These are phyloP conservation scores for Penicillium nordicum DNA, from an alignment of 2,329 filamentous ascomycete species.

Conservation along the genomic window DNA sequence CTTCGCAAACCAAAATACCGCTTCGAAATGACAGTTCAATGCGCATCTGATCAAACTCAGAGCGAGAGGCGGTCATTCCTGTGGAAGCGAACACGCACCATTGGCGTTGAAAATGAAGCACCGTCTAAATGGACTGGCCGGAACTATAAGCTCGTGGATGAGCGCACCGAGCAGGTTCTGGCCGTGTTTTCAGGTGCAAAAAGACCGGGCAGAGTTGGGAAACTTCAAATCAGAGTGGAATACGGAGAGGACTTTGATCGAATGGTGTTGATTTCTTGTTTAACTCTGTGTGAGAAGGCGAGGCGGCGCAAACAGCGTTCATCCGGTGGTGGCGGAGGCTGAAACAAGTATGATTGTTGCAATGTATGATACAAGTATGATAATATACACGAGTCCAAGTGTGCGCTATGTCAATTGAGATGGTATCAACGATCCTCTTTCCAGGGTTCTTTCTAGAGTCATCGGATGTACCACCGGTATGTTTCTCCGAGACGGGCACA, in stretches of 20 bases:
- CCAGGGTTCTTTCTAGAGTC: too few species aligned
- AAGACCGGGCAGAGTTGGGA: conserved; percentile 12
- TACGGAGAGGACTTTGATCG: conserved; percentile 17
- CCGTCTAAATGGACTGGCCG: conserved; percentile 14
- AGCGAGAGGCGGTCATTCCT: conserved; percentile 18
- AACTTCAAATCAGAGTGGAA: conserved; percentile 15
- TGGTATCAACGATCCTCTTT: neutral
- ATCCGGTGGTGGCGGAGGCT: conserved; percentile 13
- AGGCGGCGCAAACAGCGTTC: conserved; percentile 8
- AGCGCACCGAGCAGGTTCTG: conserved; percentile 11
- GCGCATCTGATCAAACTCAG: neutral
- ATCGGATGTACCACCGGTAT: neutral
- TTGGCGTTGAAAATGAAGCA: conserved; percentile 20
- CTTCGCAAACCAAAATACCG: conserved; percentile 22
- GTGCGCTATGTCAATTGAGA: neutral
- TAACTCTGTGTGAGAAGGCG: conserved; percentile 16
- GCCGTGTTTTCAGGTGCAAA: conserved; percentile 17
- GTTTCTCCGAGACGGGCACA: neutral
- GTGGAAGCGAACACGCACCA: conserved; percentile 29
- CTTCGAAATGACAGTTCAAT: conserved; percentile 20
- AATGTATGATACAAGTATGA: neutral
- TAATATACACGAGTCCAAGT: neutral
- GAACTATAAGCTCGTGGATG: conserved; percentile 30
- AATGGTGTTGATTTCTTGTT: conserved; percentile 17
- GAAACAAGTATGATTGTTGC: neutral